Evolutionary conservation across 202 grass and related monocot genomes (phyloP).

Genomic region (Zizania palustris): DNA sequence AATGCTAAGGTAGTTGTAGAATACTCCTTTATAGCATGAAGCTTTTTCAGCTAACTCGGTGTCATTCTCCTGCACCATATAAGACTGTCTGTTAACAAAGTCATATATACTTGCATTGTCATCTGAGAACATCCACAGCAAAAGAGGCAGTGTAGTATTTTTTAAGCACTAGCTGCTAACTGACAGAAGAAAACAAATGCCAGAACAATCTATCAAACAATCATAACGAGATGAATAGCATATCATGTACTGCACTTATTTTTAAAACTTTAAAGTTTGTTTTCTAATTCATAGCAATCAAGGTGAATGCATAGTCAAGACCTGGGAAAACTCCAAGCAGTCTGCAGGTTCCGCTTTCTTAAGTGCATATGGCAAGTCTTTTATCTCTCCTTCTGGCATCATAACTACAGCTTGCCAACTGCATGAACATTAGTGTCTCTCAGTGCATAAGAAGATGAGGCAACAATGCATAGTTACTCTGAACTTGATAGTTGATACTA

Average conservation of each 20-base stretch:
- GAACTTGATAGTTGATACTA: constrained; percentile 10
- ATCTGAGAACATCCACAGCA: constrained; percentile 4
- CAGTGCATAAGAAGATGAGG: constrained; percentile 32
- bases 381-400: constrained; percentile 76
- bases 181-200: constrained; percentile 22
- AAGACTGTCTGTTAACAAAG: constrained; percentile 26
- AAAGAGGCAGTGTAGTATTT: not conserved
- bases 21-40: constrained; percentile 91
- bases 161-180: constrained; percentile 9
- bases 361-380: constrained; percentile 75
- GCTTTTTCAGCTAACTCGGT: constrained; percentile 69
- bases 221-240: not conserved
- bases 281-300: constrained; percentile 9
- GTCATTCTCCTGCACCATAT: constrained; percentile 65
- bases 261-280: constrained; percentile 13
- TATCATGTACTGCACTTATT: not conserved
- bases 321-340: constrained; percentile 50
- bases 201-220: constrained; percentile 13
- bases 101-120: constrained; percentile 16
- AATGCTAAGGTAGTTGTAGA: constrained; percentile 98
- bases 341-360: constrained; percentile 59
- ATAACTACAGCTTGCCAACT: constrained; percentile 81
- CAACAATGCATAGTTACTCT: not conserved
- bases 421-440: constrained; percentile 40
- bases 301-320: constrained; percentile 31